These are phyloP conservation scores for Cercospora zeina DNA, from an alignment of 2,329 filamentous ascomycete species.

Conservation along the genomic window DNA sequence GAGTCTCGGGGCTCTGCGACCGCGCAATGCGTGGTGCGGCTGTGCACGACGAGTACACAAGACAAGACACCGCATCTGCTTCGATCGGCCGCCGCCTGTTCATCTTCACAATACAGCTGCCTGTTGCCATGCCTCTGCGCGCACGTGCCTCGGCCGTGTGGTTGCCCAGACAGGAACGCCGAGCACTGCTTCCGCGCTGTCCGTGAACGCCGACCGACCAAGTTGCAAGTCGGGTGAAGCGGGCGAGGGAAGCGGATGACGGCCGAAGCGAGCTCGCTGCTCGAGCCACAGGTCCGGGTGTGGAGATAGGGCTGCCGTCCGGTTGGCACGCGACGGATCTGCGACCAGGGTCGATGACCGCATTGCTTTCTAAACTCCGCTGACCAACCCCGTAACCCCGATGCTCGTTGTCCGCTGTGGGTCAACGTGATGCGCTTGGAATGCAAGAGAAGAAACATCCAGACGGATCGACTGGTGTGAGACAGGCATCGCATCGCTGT, in stretches of 20 bases:
- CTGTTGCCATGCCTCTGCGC: conserved; percentile 9
- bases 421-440: background rate
- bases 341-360: conserved; percentile 2
- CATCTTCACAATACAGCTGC: background rate
- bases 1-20: background rate
- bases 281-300: background rate
- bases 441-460: background rate
- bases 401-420: background rate
- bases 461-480: background rate
- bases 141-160: background rate
- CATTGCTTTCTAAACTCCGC: conserved; percentile 14
- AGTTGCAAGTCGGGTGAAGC: background rate
- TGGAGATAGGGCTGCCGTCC: conserved; percentile 3
- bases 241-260: background rate
- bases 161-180: background rate
- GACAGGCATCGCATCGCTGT: too few species aligned
- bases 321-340: conserved; percentile 7
- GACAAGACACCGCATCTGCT: background rate
- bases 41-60: too few species aligned
- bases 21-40: background rate
- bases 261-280: conserved; percentile 2
- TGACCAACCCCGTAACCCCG: conserved; percentile 9
- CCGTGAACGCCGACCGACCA: conserved; percentile 4
- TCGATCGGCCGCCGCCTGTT: background rate
- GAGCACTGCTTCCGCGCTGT: conserved; percentile 4